Evolutionary conservation across 305 asterid genomes (phyloP), one percentile per base, ranked within the genome.

Genomic region (Ilex paraguariensis): DNA sequence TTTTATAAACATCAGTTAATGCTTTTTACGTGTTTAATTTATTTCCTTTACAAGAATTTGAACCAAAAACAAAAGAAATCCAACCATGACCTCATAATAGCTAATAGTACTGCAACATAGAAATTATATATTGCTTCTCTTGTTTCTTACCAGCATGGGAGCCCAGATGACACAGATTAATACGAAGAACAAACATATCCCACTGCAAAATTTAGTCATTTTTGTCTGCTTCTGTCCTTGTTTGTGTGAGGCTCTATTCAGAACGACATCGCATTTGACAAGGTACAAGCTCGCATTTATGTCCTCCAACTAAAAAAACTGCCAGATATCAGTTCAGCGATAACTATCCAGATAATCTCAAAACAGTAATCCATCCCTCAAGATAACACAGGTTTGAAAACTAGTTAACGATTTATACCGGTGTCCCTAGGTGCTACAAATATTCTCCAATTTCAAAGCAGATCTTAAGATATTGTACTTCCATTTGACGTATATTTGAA

Each of bases 241-340:
- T 75, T 81, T 86, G 68, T 88, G 99, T 17, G 57, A 66, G 51
- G 97, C 96, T 84, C 99, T 83, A 75, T 94, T 84, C 71, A 94
- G 84, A 73, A 84, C 95, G 57, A 82, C 87, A 76, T 94, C 96
- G 40, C 97, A 94, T 69, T 94, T 94, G 76, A 94, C 99, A 45
- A 94, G 99, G 81, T 90, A 94, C 76, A 94, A 79, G 75, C 99
- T 94, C 52, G 99, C 99, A 75, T 90, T 90, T 60, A 94, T 94
- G 79, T 94, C 99, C 82, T 94, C 99, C 90, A 94, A 84, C 99
- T 94, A 86, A 57, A 72, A 73, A 68, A 44, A 21, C 60, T 56
- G 56, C 71, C 8, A 73, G 60, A 75, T 54, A 70, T 78, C 68
- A 81, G 65, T 68, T 61, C 42, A 36, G 52, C 50, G 58, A 60